A percentile compares a stretch with the other conserved stretches of the same genome.
Conservation (phyloP, 305 asterid species). For the Solanum aculeatissimum region DNA sequence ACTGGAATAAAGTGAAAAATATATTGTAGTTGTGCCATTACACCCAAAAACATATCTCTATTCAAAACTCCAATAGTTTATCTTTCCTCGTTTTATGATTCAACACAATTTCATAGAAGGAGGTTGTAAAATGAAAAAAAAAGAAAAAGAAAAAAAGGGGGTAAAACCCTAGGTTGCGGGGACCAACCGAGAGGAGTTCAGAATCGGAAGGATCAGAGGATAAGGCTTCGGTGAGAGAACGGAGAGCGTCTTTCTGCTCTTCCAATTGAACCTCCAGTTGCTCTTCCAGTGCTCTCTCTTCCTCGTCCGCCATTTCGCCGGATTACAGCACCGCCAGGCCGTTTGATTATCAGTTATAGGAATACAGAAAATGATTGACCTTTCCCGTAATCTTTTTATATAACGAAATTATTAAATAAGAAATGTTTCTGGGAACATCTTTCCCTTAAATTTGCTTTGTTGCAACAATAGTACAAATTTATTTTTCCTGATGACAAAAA, state of each 20-base stretch:
- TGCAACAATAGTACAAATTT: not conserved
- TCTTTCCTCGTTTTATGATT: not conserved
- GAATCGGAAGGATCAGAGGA: slow-evolving; percentile 50
- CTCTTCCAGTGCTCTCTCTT: slow-evolving; percentile 59
- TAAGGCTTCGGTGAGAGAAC: slow-evolving; percentile 59
- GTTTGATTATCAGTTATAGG: not conserved
- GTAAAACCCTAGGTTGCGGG: not conserved
- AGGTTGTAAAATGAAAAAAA: not conserved
- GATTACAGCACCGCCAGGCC: not conserved
- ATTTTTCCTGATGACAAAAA: too few relatives aligned
- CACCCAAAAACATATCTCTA: not conserved
- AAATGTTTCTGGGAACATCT: not conserved
- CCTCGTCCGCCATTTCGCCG: slow-evolving; percentile 64
- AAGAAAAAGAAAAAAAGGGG: not conserved
- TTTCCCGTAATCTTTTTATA: not conserved
- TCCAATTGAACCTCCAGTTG: slow-evolving; percentile 60
- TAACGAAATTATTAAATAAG: not conserved
- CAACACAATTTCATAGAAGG: not conserved
- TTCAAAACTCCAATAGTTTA: not conserved
- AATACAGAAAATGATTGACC: not conserved
- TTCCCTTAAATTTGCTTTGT: not conserved
- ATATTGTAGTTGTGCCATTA: not conserved
- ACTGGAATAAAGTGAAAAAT: not conserved
- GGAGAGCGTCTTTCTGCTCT: slow-evolving; percentile 70
- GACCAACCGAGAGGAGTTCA: slow-evolving; percentile 58